These are phyloP conservation scores for Yamadazyma dendronema DNA, from an alignment of 1,139 yeast species.

Conservation along the genomic window DNA sequence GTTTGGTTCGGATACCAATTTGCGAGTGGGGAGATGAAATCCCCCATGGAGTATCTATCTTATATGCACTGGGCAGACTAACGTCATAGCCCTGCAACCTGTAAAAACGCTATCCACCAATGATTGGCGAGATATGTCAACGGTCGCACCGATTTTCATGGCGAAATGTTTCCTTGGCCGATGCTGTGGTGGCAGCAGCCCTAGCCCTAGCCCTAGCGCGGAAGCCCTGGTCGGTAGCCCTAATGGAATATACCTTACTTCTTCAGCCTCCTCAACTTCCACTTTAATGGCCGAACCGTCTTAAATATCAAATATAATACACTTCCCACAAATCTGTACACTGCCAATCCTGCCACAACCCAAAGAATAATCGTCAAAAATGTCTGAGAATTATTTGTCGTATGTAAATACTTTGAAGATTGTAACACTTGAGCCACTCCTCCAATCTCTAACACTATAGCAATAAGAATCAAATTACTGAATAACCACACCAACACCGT, in stretches of 20 bases:
- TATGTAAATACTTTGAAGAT: conserved; percentile 19
- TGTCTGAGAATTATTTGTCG: conserved; percentile 36
- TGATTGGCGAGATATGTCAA: neutral
- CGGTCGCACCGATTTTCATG: too few relatives aligned
- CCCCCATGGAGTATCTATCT: conserved; percentile 1
- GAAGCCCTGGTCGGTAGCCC: too few relatives aligned
- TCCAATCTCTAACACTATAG: conserved; percentile 42
- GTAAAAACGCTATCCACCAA: neutral
- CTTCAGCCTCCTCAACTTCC: conserved; percentile 24
- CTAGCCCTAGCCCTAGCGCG: too few relatives aligned
- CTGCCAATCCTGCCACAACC: conserved; percentile 49
- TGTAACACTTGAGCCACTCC: conserved; percentile 34
- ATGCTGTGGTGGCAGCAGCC: too few relatives aligned
- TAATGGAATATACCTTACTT: too few relatives aligned
- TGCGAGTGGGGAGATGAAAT: neutral
- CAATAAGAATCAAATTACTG: conserved; percentile 42
- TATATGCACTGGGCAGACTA: neutral
- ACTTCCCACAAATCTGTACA: conserved; percentile 43
- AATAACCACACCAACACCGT: conserved; percentile 49
- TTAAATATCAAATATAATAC: conserved; percentile 35
- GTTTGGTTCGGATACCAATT: neutral
- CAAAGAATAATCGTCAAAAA: conserved; percentile 48
- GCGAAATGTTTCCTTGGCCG: too few relatives aligned
- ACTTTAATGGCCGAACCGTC: conserved; percentile 39
- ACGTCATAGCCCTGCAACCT: conserved; percentile 1